phyloP scores from a whole-genome alignment of 305 asterid genomes.

The Fraxinus xanthoxyloides region DNA sequence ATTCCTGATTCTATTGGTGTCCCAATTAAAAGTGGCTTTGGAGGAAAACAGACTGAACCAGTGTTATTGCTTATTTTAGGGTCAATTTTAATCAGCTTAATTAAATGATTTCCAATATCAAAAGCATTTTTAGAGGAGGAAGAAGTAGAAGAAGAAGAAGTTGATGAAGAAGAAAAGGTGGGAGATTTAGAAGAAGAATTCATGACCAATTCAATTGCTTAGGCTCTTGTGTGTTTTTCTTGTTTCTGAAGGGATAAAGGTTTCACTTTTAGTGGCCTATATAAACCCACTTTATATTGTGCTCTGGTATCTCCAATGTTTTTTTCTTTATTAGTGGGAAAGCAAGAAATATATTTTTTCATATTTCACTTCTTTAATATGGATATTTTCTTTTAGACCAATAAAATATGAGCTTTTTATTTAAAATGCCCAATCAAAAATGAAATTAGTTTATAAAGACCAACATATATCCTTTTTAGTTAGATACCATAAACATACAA shows the following conservation, averaged over 20 bases:
- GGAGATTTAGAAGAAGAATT: conserved; percentile 25
- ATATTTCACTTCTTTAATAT: not conserved
- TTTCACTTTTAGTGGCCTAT: not conserved
- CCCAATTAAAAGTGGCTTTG: conserved; percentile 61
- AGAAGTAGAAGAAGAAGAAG: not conserved
- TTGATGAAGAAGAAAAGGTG: conserved; percentile 18
- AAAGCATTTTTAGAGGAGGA: conserved; percentile 32
- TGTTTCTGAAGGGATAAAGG: not conserved
- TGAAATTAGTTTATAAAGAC: no score
- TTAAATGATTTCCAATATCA: conserved; percentile 38
- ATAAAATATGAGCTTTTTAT: not conserved
- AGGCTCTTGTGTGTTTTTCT: not conserved
- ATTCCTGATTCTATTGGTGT: conserved; percentile 53
- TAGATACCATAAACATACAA: no score
- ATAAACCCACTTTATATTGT: not conserved
- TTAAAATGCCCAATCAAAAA: no score
- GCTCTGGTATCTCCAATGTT: not conserved
- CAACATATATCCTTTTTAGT: no score
- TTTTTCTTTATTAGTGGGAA: not conserved
- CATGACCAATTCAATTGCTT: conserved; percentile 18
- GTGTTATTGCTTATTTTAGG: conserved; percentile 19
- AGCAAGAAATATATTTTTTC: not conserved
- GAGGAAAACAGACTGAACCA: conserved; percentile 33
- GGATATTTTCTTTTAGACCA: not conserved
- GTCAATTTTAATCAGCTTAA: conserved; percentile 37